Evolutionary conservation across 805 yeast genomes (phyloP), one percentile per base, ranked within the genome.

Genomic region (Myxozyma mucilagina): DNA sequence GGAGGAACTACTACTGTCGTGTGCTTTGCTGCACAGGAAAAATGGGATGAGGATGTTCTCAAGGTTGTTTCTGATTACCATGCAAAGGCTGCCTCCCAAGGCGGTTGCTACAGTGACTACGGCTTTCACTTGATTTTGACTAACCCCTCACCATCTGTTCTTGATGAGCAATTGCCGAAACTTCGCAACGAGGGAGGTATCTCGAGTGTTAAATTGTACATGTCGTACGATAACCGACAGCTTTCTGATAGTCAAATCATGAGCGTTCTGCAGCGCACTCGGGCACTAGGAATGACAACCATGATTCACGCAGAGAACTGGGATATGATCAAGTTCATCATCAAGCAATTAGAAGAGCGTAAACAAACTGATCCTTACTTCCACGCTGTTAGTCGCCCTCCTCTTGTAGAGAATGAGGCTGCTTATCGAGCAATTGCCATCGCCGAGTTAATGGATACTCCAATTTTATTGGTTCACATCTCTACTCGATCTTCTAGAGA

Each of bases 251-350:
- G 73, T 18, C 77, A 79, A 57, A 63, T 80, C 31, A 62, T 80
- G 68, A 74, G 73, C 16, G 73, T 78, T 4, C 62, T 80, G 63
- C 66, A 74, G 16, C 75, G 74, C 20, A 76, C 78, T 7, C 72
- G 82, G 45, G 73, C 74, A 53, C 66, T 76, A 39, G 76, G 78
- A 10, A 74, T 80, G 66, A 80, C 83, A 6, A 77, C 80, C 1
- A 79, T 80, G 81, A 75, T 80, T 31, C 84, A 80, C 64, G 83
- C 84, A n/a, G 84, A 80, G 65, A 80, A 80, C 67, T 74, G 79
- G 51, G 83, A 80, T 59, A 74, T 80, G 50, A 79, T 80, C 48
- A 72, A 72, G 34, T 78, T 75, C 64, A 71, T 78, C 61, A 76
- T 74, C 57, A 76, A 76, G 42, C 77, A 77, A 52, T 69, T 80